Conservation (phyloP, 1,284 basidiomycete species). For the Melampsora abietis-canadensis region DNA sequence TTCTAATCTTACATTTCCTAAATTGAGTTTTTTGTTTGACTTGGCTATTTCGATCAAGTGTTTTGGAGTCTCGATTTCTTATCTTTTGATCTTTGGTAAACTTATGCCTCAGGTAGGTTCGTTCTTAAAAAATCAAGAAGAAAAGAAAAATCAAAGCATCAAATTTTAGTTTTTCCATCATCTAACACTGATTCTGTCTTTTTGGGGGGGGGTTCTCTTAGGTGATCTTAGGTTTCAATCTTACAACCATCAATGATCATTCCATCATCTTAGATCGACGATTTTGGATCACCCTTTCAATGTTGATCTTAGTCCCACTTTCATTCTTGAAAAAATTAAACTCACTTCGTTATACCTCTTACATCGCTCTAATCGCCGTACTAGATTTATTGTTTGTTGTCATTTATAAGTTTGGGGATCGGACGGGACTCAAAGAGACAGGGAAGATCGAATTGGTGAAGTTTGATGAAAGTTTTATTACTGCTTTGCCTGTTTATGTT, state of each 20-base stretch:
- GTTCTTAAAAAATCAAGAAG: slow-evolving; percentile 72
- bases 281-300: slow-evolving; percentile 77
- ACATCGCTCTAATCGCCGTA: slow-evolving; percentile 78
- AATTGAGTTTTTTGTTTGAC: slow-evolving; percentile 79
- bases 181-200: too few relatives aligned
- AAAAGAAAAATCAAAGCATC: too few relatives aligned
- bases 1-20: slow-evolving; percentile 75
- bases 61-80: slow-evolving; percentile 93
- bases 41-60: slow-evolving; percentile 93
- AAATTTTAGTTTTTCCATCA: too few relatives aligned
- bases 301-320: slow-evolving; percentile 79
- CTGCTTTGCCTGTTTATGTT: slow-evolving; percentile 30
- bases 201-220: neutral
- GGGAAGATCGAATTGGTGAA: slow-evolving; percentile 24
- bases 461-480: slow-evolving; percentile 11
- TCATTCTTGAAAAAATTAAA: slow-evolving; percentile 66
- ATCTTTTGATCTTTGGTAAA: slow-evolving; percentile 52
- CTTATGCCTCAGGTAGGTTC: slow-evolving; percentile 89
- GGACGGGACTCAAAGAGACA: slow-evolving; percentile 34
- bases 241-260: slow-evolving; percentile 60
- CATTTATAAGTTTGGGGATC: slow-evolving; percentile 49
- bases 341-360: slow-evolving; percentile 70
- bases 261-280: slow-evolving; percentile 70
- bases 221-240: slow-evolving; percentile 32
- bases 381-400: slow-evolving; percentile 58